These are phyloP conservation scores for Zostera marina DNA, from an alignment of 116 monocot genomes.

Conservation along the genomic window DNA sequence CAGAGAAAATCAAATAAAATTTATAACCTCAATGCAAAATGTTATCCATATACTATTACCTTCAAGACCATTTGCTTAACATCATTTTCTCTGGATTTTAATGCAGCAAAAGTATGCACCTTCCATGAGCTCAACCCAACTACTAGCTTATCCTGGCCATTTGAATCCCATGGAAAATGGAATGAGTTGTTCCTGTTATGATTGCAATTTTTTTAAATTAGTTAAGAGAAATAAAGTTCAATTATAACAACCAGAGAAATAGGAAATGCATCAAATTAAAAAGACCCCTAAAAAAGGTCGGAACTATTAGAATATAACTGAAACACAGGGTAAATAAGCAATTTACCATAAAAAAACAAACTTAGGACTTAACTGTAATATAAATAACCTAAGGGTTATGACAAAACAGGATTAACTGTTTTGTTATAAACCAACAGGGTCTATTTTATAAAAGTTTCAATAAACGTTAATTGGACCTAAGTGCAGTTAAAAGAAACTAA, in stretches of 20 bases:
- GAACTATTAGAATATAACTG: too few species aligned
- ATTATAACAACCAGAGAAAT: not conserved
- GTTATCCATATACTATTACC: constrained; percentile 23
- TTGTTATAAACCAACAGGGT: too few species aligned
- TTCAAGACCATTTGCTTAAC: constrained; percentile 51
- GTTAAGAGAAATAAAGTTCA: not conserved
- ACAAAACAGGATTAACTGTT: too few species aligned
- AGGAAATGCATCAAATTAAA: too few species aligned
- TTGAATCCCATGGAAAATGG: constrained; percentile 7
- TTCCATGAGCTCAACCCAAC: constrained; percentile 74
- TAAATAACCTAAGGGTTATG: too few species aligned
- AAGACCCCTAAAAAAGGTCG: not conserved
- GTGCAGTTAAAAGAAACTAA: too few species aligned
- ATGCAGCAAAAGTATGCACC: constrained; percentile 34
- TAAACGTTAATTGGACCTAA: too few species aligned
- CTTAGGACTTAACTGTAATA: too few species aligned
- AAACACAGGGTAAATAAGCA: too few species aligned
- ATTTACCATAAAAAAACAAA: too few species aligned
- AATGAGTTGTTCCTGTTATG: not conserved
- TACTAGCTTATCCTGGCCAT: constrained; percentile 31
- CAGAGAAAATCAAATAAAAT: not conserved
- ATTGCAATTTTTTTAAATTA: not conserved
- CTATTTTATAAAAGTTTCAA: too few species aligned
- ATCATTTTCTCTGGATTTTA: constrained; percentile 60
- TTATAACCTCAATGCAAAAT: not conserved